Base-by-base conservation (phyloP, 495 filamentous ascomycete species). In the Penicillium riverlandense region DNA sequence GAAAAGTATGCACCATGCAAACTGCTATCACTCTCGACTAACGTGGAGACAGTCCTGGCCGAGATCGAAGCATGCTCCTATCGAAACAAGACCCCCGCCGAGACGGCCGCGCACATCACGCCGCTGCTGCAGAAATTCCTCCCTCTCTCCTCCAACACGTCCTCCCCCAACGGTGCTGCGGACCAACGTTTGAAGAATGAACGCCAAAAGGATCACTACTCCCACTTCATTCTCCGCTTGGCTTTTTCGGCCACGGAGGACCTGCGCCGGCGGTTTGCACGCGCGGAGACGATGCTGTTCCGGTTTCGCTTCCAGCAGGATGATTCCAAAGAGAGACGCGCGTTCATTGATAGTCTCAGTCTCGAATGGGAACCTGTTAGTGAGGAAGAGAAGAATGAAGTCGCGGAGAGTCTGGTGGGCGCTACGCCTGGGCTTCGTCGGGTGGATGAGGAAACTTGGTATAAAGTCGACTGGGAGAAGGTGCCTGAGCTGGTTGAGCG, bases 31-130 rank as follows among this genome's bases (percentile, higher is more conserved):
- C 28, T 37, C 29, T n/a, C 16, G 44, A 38, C 48, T 58, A 44
- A 58, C 16, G 11, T 11, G 33, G 8, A 36, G 34, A 33, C 50
- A 94, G 90, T 99, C 31, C 83, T 99, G 48, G 87, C 87, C 42
- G 94, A 97, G 65, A 79, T 99, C 31, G 94, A 99, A 75, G 82
- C 90, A 38, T 96, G 90, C 61, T 88, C 87, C 30, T 96, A 95
- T 75, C 86, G 94, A 61, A 96, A 96, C 67, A 86, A 85, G 52
- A 75, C 80, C 15, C 76, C 75, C 37, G 70, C 77, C 45, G 94
- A 99, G 60, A 95, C 90, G 29, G 75, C 75, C 22, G 58, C 72
- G 28, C 83, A 92, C 57, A 87, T 99, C 67, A 80, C 74, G 46
- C 82, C 86, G 8, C 72, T 95, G 8, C 77, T 96, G 12, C 76